Base-by-base conservation (phyloP, 768 basidiomycete species). In the Amanita muscaria region DNA sequence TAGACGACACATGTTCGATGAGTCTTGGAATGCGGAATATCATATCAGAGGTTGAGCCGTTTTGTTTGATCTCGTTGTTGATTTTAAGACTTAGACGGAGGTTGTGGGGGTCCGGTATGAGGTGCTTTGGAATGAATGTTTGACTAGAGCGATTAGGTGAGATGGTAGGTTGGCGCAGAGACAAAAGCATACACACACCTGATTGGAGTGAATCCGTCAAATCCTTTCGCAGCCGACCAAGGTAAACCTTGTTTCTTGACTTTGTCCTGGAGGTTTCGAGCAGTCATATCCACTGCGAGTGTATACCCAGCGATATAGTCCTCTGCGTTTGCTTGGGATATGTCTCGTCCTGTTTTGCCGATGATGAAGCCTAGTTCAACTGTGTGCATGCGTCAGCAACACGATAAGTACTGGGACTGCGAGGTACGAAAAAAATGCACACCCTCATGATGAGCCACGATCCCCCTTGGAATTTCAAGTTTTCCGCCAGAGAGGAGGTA, bases 361-460 rank as follows among this genome's bases (percentile, higher is more conserved):
- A 99, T 92, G 44, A 99, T 77, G n/a, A 99, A 79, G 16, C 92
- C 96, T 37, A 99, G 87, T 65, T 99, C 96, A 51, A 99, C 94
- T 85, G 44, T 23, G 48, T 36, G 29, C n/a, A 25, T 37, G n/a
- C 43, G 47, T 41, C 43, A 47, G 40, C 45, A 36, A 18, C 16
- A 39, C 22, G 27, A 6, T 6, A 6, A 12, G 6, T 6, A 29
- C 27, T 29, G 21, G 22, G 37, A 10, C 4, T n/a, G n/a, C n/a
- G n/a, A 39, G 7, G 14, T 16, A 11, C 23, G 4, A 33, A 21
- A 18, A 31, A 31, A 24, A 36, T 7, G 46, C 56, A 27, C 15
- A 88, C 93, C 90, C 78, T 98, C 96, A 59, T 98, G 83, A 54
- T 98, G 94, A 16, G 84, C 83, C 3, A 81, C 54, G 27, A 93